Evolutionary conservation across 2,329 filamentous ascomycete species (phyloP).

Genomic region (Talaromyces sp.): DNA sequence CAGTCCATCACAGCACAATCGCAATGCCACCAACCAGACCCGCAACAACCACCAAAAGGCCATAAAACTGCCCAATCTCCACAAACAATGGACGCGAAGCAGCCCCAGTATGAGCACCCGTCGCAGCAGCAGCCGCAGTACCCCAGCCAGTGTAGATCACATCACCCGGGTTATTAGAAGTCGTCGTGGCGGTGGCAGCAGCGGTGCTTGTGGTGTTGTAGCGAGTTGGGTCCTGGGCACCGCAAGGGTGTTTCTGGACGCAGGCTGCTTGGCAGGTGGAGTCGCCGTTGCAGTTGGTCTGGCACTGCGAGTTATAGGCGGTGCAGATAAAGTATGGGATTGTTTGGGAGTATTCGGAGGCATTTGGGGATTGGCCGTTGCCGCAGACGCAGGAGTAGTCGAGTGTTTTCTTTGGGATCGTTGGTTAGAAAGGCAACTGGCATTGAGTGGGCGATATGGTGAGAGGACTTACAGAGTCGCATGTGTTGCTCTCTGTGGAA

Average conservation of each 20-base stretch:
- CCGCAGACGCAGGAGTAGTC: constrained; percentile 53
- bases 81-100: constrained; percentile 35
- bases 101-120: constrained; percentile 11
- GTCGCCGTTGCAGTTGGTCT: constrained; percentile 43
- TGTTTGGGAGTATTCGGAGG: constrained; percentile 58
- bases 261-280: constrained; percentile 48
- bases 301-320: constrained; percentile 52
- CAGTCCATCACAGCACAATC: constrained; percentile 31
- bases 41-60: constrained; percentile 49
- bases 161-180: constrained; percentile 24
- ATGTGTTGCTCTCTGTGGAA: constrained; percentile 33
- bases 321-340: constrained; percentile 59
- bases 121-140: constrained; percentile 29
- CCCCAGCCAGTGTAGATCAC: constrained; percentile 43
- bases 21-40: constrained; percentile 56
- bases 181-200: constrained; percentile 25
- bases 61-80: constrained; percentile 52
- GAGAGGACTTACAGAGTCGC: constrained; percentile 31
- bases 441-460: neutral
- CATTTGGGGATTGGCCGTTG: constrained; percentile 51
- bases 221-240: constrained; percentile 52
- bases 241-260: constrained; percentile 53
- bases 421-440: neutral
- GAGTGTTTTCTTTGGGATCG: constrained; percentile 36
- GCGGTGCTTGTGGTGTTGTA: constrained; percentile 44